These are phyloP conservation scores for Hypericum perforatum DNA, from an alignment of 345 rosid species.

Conservation along the genomic window DNA sequence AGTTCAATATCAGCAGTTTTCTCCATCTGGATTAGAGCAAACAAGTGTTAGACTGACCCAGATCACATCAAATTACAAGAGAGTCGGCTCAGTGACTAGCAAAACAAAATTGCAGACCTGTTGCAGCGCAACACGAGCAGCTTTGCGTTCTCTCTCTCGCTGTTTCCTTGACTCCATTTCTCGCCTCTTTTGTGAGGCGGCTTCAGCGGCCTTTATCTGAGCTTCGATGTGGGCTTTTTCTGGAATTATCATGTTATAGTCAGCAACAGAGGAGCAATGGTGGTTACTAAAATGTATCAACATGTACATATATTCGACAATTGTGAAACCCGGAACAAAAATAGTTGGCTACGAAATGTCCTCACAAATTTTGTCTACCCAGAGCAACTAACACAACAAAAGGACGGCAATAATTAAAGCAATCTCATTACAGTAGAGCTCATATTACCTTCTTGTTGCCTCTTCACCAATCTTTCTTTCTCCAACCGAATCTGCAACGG, in stretches of 20 bases:
- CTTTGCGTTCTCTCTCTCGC: slow-evolving; percentile 58
- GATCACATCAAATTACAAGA: not conserved
- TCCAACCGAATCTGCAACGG: slow-evolving; percentile 45
- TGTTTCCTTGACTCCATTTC: slow-evolving; percentile 45
- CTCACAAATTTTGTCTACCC: too few relatives aligned
- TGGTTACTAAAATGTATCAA: too few relatives aligned
- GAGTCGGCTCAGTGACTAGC: too few relatives aligned
- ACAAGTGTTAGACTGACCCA: not conserved
- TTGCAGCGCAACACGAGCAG: slow-evolving; percentile 52
- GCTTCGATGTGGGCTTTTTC: slow-evolving; percentile 72
- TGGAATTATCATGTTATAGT: slow-evolving; percentile 12
- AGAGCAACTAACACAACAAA: not conserved
- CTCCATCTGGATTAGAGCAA: slow-evolving; percentile 36
- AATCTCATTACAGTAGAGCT: not conserved
- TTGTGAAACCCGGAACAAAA: too few relatives aligned
- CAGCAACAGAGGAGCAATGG: too few relatives aligned
- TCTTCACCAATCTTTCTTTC: slow-evolving; percentile 55
- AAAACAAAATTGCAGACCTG: slow-evolving; percentile 28
- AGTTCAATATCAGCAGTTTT: slow-evolving; percentile 42
- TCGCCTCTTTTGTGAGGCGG: slow-evolving; percentile 37
- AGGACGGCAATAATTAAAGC: not conserved
- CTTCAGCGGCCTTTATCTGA: slow-evolving; percentile 54
- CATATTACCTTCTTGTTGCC: slow-evolving; percentile 62
- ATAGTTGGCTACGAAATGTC: too few relatives aligned
- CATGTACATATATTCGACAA: too few relatives aligned